phyloP scores from a whole-genome alignment of 2,329 filamentous ascomycete species.

The Cordyceps fumosorosea region DNA sequence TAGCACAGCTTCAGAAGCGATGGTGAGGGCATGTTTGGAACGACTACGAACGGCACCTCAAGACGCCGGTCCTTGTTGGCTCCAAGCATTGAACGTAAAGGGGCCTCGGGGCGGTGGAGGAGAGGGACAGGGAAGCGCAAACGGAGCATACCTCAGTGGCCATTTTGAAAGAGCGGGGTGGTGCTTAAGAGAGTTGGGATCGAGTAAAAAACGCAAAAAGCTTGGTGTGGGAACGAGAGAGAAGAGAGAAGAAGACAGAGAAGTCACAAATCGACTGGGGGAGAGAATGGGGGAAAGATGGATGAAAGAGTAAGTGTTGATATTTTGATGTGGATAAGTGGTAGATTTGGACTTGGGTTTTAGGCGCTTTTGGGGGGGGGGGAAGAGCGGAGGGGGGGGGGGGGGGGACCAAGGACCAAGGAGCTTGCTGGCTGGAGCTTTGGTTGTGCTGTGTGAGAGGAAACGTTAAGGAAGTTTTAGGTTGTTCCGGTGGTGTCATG shows the following conservation, averaged over 20 bases:
- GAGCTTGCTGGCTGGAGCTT: not conserved
- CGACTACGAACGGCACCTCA: not conserved
- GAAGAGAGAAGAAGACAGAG: conserved; percentile 13
- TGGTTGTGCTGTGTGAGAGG: not conserved
- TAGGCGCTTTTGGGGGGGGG: conserved; percentile 7
- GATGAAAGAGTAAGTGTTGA: conserved; percentile 25
- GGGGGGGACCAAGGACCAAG: conserved; percentile 7
- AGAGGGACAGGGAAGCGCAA: conserved; percentile 13
- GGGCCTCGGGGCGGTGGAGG: conserved; percentile 3
- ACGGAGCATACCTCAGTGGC: conserved; percentile 51
- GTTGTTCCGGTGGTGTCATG: too few relatives aligned
- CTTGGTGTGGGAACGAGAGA: not conserved
- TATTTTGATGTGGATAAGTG: conserved; percentile 22
- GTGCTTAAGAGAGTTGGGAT: conserved; percentile 14
- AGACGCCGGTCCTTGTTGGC: not conserved
- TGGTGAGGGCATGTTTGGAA: not conserved
- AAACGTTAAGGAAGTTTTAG: too few relatives aligned
- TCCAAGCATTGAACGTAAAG: not conserved
- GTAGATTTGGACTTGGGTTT: conserved; percentile 21
- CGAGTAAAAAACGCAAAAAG: conserved; percentile 9
- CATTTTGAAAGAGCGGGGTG: conserved; percentile 38
- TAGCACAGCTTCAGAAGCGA: not conserved
- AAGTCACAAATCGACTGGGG: conserved; percentile 17
- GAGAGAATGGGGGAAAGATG: conserved; percentile 19
- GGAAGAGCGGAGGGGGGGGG: conserved; percentile 13